Evolutionary conservation across 2,329 filamentous ascomycete genomes (phyloP).

Genomic region (Sordariomycetes sp.): DNA sequence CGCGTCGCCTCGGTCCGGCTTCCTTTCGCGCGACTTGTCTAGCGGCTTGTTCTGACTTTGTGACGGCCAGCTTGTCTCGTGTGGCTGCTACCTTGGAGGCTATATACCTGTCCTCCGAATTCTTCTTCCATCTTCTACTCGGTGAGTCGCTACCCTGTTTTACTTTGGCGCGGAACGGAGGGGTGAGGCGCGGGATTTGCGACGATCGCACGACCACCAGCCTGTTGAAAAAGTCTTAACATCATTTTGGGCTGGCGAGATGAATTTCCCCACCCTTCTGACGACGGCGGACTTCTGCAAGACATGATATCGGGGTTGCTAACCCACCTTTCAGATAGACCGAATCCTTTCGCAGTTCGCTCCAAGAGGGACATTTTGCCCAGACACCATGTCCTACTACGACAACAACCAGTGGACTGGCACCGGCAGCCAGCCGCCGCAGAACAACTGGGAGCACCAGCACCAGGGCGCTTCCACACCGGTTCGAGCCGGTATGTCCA

Average conservation of each 20-base stretch:
- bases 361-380: not conserved
- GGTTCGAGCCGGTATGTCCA: constrained; percentile 26
- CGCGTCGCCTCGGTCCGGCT: not conserved
- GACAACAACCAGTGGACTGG: constrained; percentile 31
- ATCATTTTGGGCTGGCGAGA: not conserved
- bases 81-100: not conserved
- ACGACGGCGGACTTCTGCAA: not conserved
- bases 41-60: not conserved
- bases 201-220: not conserved
- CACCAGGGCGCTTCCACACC: constrained; percentile 31
- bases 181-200: not conserved
- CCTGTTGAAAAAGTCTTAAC: not conserved
- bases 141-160: not conserved
- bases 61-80: not conserved
- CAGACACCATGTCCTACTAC: constrained; percentile 32
- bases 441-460: constrained; percentile 39
- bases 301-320: not conserved
- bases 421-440: constrained; percentile 11
- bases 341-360: not conserved
- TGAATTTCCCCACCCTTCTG: not conserved
- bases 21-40: too few relatives aligned
- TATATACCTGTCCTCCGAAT: not conserved
- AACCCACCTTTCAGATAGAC: not conserved
- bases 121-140: not conserved
- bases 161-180: not conserved